phyloP scores from a whole-genome alignment of 1,284 basidiomycete genomes.

The Stereum hirsutum region DNA sequence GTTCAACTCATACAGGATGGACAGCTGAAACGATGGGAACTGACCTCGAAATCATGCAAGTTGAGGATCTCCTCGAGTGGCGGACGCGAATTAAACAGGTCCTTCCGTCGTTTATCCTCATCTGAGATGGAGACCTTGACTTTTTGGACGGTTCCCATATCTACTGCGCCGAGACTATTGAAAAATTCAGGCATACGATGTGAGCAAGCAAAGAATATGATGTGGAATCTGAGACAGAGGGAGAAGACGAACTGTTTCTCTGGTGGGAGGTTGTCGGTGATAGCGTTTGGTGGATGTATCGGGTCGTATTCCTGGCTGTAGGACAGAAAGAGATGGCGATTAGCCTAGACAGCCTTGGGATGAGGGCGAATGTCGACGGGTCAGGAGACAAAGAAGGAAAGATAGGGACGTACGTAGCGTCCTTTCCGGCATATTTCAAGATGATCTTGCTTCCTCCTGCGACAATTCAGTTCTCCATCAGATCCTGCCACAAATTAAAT shows the following conservation, averaged over 20 bases:
- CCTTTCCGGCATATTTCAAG: conserved; percentile 66
- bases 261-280: conserved; percentile 71
- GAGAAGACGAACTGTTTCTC: conserved; percentile 64
- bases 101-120: conserved; percentile 49
- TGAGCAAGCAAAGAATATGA: conserved; percentile 2
- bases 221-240: too few species aligned
- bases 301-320: conserved; percentile 69
- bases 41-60: conserved; percentile 88
- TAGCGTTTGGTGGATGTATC: conserved; percentile 84
- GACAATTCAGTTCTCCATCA: too few species aligned
- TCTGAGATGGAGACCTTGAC: conserved; percentile 47
- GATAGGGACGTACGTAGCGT: conserved; percentile 46
- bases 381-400: not conserved
- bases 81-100: conserved; percentile 48
- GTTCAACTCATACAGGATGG: not conserved
- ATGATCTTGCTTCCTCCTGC: conserved; percentile 28
- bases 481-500: not conserved
- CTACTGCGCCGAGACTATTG: conserved; percentile 59
- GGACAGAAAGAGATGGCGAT: not conserved
- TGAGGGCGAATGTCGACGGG: not conserved
- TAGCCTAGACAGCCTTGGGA: too few species aligned
- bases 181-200: conserved; percentile 10
- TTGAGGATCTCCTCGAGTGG: conserved; percentile 73
- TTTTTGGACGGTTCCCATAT: conserved; percentile 51
- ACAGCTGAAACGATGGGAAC: conserved; percentile 6